Evolutionary conservation across 2,329 filamentous ascomycete species (phyloP), one percentile per base, ranked within the genome.

Genomic region (Escovopsis weberi): DNA sequence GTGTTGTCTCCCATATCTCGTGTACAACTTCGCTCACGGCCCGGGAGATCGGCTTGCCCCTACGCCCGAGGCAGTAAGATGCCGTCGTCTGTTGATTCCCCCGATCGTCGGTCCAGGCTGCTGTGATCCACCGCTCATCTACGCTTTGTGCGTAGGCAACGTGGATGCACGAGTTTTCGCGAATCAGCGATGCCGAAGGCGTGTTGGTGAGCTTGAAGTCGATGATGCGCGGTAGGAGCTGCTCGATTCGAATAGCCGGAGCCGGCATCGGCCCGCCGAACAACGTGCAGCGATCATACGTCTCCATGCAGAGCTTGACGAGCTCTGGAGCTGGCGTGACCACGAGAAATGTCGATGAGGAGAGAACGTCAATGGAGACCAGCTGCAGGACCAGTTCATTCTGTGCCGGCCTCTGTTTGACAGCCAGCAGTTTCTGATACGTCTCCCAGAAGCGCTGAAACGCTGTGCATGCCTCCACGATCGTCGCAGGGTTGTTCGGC

Each of bases 81-180:
- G 78, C 74, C 12, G 74, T 83, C 50, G 79, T 76, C 56, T 88
- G 82, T 47, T 82, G 76, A 45, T 74, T 76, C 2, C 85, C 85
- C 26, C 74, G 74, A 50, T 78, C 85, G 55, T 93, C 84, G 1
- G 80, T 85, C 85, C 85, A 93, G 1, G 82, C 81, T 6, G 78
- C 82, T 11, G 80, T 81, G 33, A 91, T 64, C 86, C 86, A 94
- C 8, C 79, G 68, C 18, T 81, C 76, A 56, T 89, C 83, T 10
- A 80, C 67, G 53, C 83, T 88, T 43, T 79, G 72, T 2, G 82
- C 75, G 53, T 93, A 93, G 1, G 81, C 83, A 37, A 93, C 66
- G 56, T 94, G 85, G 28, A 94, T 75, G 53, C 82, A 82, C 1
- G 78, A 83, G 49, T 87, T 85, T 55, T 91, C 85, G 43, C 82